Percentiles rank a stretch among this genome's conserved stretches.
These are phyloP conservation scores for Flaveria trinervia DNA, from an alignment of 129 eudicot genomes.

Conservation along the genomic window DNA sequence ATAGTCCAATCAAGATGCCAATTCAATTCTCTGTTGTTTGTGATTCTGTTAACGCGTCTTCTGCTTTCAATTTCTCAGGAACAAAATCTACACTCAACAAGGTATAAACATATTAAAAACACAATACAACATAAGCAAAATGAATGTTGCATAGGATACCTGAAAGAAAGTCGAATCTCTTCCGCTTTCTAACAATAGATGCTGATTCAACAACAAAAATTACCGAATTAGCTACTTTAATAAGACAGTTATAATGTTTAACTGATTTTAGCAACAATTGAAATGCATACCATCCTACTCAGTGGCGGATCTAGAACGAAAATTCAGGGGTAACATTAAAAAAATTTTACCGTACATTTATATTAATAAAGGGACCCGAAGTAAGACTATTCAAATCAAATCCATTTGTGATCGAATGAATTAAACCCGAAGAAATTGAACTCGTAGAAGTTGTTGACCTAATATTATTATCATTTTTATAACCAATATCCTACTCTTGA, in stretches of 20 bases:
- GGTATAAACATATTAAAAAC: background rate
- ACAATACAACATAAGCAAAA: background rate
- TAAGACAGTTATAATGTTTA: background rate
- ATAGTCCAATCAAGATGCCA: slow-evolving; percentile 27
- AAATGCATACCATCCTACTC: background rate
- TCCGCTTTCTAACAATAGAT: slow-evolving; percentile 49
- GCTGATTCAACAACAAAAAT: slow-evolving; percentile 54
- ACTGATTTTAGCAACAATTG: background rate
- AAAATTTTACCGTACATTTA: too few species aligned
- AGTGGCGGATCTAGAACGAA: too few species aligned
- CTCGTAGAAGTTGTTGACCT: too few species aligned
- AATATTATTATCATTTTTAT: too few species aligned
- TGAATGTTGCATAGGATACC: slow-evolving; percentile 36
- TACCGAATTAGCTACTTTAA: background rate
- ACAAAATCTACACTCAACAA: slow-evolving; percentile 57
- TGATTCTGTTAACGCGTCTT: slow-evolving; percentile 60
- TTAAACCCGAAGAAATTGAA: too few species aligned
- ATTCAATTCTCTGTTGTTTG: slow-evolving; percentile 39
- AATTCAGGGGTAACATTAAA: too few species aligned
- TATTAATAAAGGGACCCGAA: too few species aligned
- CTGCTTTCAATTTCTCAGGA: slow-evolving; percentile 84
- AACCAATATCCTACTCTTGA: too few species aligned
- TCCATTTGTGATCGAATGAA: too few species aligned
- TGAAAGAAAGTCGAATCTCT: slow-evolving; percentile 75
- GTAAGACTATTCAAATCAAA: too few species aligned